phyloP scores from a whole-genome alignment of 176 grass and related monocot genomes.

The Carex littledalei region DNA sequence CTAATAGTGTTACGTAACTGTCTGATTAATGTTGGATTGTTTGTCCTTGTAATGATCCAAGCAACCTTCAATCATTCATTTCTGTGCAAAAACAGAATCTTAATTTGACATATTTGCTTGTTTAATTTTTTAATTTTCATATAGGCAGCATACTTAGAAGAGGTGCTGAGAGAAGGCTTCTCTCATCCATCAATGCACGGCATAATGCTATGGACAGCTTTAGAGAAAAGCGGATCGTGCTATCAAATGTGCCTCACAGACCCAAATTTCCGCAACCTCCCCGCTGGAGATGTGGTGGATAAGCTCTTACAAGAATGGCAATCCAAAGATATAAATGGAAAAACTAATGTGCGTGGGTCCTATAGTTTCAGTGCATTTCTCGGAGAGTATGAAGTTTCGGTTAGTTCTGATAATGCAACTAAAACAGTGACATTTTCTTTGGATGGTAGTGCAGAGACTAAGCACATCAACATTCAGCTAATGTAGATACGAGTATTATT shows the following conservation, averaged over 20 bases:
- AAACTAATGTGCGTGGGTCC: conserved; percentile 51
- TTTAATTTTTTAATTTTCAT: background rate
- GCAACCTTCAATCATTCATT: background rate
- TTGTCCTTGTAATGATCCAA: background rate
- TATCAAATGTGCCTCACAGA: conserved; percentile 96
- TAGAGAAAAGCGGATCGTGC: conserved; percentile 42
- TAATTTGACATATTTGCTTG: background rate
- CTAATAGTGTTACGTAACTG: background rate
- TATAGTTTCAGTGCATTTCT: conserved; percentile 68
- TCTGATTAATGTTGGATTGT: background rate
- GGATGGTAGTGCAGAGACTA: conserved; percentile 49
- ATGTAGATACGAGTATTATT: background rate
- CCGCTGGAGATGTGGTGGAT: conserved; percentile 60
- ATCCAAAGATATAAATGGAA: conserved; percentile 46
- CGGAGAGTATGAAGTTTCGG: conserved; percentile 55
- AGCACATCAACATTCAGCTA: conserved; percentile 58
- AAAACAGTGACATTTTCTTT: conserved; percentile 45
- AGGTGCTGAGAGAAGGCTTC: conserved; percentile 76
- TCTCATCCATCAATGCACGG: conserved; percentile 66
- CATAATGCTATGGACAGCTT: conserved; percentile 73
- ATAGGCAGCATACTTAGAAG: conserved; percentile 53
- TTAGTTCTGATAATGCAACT: conserved; percentile 36
- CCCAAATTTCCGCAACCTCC: conserved; percentile 46
- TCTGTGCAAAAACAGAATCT: background rate
- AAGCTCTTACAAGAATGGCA: conserved; percentile 63